Percentiles rank a stretch among this genome's conserved stretches.
phyloP scores from a whole-genome alignment of 768 basidiomycete genomes.

The Dacryopinax spathularia region DNA sequence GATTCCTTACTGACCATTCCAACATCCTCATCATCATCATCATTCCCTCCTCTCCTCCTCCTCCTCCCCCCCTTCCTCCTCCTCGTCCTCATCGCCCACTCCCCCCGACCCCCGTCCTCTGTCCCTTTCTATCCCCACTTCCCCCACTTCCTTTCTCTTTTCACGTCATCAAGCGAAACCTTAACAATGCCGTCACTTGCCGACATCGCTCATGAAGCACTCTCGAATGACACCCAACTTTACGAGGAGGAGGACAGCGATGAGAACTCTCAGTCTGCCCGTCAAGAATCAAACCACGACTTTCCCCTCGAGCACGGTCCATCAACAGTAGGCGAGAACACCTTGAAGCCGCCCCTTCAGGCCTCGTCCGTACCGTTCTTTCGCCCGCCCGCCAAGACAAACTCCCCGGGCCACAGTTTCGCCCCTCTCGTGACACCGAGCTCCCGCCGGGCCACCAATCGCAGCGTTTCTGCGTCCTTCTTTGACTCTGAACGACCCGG shows the following conservation, averaged over 20 bases:
- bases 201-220: background rate
- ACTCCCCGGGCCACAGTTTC: background rate
- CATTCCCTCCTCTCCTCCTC: too few relatives aligned
- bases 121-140: too few relatives aligned
- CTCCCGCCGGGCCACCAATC: background rate
- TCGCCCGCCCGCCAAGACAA: background rate
- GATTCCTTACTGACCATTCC: too few relatives aligned
- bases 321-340: background rate
- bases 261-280: background rate
- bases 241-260: background rate
- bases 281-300: background rate
- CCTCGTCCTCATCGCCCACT: slow-evolving; percentile 20
- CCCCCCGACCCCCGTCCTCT: slow-evolving; percentile 21
- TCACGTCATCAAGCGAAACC: too few relatives aligned
- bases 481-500: background rate
- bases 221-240: background rate
- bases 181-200: background rate
- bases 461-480: background rate
- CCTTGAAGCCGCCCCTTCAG: too few relatives aligned
- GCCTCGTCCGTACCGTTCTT: too few relatives aligned
- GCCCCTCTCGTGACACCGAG: background rate
- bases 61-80: too few relatives aligned
- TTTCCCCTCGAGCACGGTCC: background rate
- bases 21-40: too few relatives aligned
- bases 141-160: too few relatives aligned